phyloP scores from a whole-genome alignment of 1,139 yeast genomes.

The Hyphopichia burtonii region DNA sequence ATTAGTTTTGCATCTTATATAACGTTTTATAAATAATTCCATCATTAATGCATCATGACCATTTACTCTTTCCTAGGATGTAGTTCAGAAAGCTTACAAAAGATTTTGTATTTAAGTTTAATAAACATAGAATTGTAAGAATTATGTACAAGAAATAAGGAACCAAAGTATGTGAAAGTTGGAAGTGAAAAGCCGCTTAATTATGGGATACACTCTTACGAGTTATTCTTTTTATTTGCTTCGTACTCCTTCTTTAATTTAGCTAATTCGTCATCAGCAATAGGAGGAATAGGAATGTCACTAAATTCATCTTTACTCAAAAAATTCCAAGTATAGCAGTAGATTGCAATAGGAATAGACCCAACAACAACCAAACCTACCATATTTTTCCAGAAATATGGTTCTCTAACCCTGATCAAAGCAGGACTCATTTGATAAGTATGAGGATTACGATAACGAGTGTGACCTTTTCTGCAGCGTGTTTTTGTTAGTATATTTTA shows the following conservation, averaged over 20 bases:
- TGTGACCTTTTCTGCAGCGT: conserved; percentile 25
- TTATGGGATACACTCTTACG: no score
- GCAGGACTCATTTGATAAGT: conserved; percentile 94
- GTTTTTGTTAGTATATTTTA: conserved; percentile 11
- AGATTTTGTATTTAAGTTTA: no score
- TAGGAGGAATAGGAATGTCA: conserved; percentile 92
- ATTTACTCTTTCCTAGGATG: neutral
- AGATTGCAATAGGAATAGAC: conserved; percentile 67
- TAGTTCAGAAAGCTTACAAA: neutral
- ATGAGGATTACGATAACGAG: conserved; percentile 65
- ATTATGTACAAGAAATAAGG: neutral
- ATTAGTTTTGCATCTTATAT: neutral
- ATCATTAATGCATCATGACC: conserved; percentile 1
- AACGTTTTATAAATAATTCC: neutral
- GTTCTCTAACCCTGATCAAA: conserved; percentile 82
- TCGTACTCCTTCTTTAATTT: conserved; percentile 70
- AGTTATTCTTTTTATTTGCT: conserved; percentile 26
- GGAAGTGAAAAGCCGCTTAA: neutral
- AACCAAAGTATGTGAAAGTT: neutral
- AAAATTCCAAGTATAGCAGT: conserved; percentile 68
- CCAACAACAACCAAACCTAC: conserved; percentile 56
- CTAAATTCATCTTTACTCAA: conserved; percentile 80
- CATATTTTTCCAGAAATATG: conserved; percentile 78
- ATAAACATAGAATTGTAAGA: neutral
- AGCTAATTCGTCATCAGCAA: conserved; percentile 73